A percentile compares a stretch with the other conserved stretches of the same genome.
Evolutionary conservation across 129 eudicot species (phyloP).

Genomic region (Flaveria robusta): DNA sequence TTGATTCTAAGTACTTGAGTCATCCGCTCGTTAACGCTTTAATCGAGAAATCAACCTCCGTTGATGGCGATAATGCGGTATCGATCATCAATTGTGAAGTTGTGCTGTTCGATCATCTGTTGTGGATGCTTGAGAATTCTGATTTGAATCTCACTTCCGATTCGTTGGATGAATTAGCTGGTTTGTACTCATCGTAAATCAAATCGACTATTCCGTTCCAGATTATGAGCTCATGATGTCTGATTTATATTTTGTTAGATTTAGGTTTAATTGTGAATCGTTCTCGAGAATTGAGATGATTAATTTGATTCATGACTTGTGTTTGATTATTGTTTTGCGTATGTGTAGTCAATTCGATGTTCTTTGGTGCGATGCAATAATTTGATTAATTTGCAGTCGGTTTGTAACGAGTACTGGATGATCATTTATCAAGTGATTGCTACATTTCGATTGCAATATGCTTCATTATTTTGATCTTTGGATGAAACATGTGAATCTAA

Average conservation of each 20-base stretch:
- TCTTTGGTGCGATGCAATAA: background rate
- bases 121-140: constrained; percentile 57
- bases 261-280: constrained; percentile 27
- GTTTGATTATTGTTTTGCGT: background rate
- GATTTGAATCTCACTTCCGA: constrained; percentile 45
- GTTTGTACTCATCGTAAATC: constrained; percentile 42
- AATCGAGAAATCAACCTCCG: constrained; percentile 32
- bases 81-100: constrained; percentile 49
- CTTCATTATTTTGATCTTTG: too few relatives aligned
- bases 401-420: too few relatives aligned
- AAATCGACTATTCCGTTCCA: background rate
- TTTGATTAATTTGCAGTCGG: too few relatives aligned
- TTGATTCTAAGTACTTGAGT: constrained; percentile 43
- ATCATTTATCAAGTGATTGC: too few relatives aligned
- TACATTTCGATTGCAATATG: too few relatives aligned
- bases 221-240: background rate
- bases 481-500: too few relatives aligned
- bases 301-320: constrained; percentile 16
- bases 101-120: constrained; percentile 52
- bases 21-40: constrained; percentile 53
- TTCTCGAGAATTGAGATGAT: constrained; percentile 18
- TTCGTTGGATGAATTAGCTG: constrained; percentile 61
- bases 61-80: constrained; percentile 12
- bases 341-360: background rate
- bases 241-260: background rate